Evolutionary conservation across 768 basidiomycete species (phyloP), one percentile per base, ranked within the genome.

Genomic region (Pulveroboletus sp.): DNA sequence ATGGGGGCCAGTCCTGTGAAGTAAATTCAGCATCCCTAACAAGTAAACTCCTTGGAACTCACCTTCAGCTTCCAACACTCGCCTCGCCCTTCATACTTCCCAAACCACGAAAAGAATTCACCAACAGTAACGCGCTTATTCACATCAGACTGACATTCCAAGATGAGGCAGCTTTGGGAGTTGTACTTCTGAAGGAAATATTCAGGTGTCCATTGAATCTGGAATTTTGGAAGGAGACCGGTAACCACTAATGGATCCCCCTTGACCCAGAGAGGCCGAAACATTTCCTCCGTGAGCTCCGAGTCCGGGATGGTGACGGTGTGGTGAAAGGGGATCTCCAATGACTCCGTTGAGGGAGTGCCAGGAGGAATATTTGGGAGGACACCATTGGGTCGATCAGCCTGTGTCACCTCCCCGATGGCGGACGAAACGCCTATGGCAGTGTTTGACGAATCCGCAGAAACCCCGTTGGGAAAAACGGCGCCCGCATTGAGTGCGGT

Each of bases 1-100:
- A 84, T 0, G 90, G 81, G 4, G 94, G 94, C 94, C 94, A 98
- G 69, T 98, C 94, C 85, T 94, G 55, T 19, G 23, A 21, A 33
- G 5, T 8, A 40, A 31, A 19, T 32, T 62, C 35, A 65, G 48
- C 24, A 4, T 55, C 42, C 25, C 13, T 17, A 0, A 20, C 35
- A 5, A 27, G 3, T 2, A 44, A 27, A 11, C n/a, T 34, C 20
- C 19, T 24, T 32, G 65, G 39, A 56, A 83, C 88, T 50, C 36
- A 47, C 61, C 80, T 91, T 92, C 52, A 94, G 67, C 68, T 92
- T 93, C 81, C 82, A 75, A 46, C 78, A 84, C 25, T 78, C 75
- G 19, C 59, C 70, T 43, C 81, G 72, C 6, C 66, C 79, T 52
- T 75, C 76, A 46, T 85, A 84, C 42, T 78, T 72, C 48, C 90